These are phyloP conservation scores for Neofusicoccum ribis DNA, from an alignment of 2,329 filamentous ascomycete genomes.

Conservation along the genomic window DNA sequence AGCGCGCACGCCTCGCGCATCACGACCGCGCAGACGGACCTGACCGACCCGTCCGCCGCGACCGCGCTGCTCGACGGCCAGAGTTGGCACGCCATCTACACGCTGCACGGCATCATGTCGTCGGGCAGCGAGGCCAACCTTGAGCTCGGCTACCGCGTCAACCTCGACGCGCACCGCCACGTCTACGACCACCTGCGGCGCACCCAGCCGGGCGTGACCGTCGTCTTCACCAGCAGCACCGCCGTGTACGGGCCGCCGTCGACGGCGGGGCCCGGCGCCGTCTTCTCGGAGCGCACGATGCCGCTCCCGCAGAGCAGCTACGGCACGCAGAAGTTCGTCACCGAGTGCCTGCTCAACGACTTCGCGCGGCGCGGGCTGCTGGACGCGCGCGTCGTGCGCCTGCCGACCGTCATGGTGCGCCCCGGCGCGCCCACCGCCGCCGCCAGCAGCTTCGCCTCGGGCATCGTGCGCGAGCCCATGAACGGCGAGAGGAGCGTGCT, in stretches of 20 bases:
- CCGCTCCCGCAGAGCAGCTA: constrained; percentile 61
- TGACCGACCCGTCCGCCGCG: constrained; percentile 15
- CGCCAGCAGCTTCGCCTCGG: constrained; percentile 60
- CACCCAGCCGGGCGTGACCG: constrained; percentile 51
- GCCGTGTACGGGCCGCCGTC: constrained; percentile 59
- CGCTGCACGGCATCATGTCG: constrained; percentile 67
- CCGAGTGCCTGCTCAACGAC: constrained; percentile 60
- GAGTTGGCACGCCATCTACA: constrained; percentile 39
- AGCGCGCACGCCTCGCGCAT: background rate
- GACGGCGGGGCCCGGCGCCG: constrained; percentile 28
- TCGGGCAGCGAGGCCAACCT: constrained; percentile 60
- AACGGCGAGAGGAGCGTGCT: constrained; percentile 51
- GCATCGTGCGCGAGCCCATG: constrained; percentile 63
- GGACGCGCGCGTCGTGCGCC: constrained; percentile 56
- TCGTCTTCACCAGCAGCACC: constrained; percentile 59
- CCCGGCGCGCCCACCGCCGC: constrained; percentile 58
- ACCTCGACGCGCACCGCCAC: constrained; percentile 56
- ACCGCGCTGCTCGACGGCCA: background rate
- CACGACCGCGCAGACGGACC: constrained; percentile 20
- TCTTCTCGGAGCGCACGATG: constrained; percentile 36
- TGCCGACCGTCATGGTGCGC: constrained; percentile 60
- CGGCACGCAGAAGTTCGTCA: constrained; percentile 60
- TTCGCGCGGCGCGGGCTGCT: constrained; percentile 58
- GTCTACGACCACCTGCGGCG: constrained; percentile 53
- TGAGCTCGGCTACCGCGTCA: constrained; percentile 57